Percentiles rank a stretch among this genome's conserved stretches.
Evolutionary conservation across 1,139 yeast species (phyloP).

Genomic region (Pneumocystis wakefieldiae): DNA sequence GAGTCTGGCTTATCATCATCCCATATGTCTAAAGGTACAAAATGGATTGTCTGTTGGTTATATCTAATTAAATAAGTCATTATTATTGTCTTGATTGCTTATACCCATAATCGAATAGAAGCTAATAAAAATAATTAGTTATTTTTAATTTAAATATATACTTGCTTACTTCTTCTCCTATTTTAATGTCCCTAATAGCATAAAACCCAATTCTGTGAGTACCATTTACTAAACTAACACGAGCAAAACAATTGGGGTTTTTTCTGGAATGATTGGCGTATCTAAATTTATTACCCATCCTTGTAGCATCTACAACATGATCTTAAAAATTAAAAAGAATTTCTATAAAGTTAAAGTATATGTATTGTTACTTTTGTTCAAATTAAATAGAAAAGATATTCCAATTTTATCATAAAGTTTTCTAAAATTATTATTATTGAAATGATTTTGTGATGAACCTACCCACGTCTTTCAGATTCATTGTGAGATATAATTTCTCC

Average conservation of each 20-base stretch:
- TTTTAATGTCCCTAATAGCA: not conserved
- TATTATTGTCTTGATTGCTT: not conserved
- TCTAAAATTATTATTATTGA: conserved; percentile 2
- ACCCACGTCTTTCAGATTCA: conserved; percentile 15
- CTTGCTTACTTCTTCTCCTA: not conserved
- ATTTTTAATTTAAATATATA: not conserved
- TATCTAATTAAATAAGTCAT: not conserved
- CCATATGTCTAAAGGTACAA: not conserved
- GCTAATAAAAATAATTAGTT: not conserved
- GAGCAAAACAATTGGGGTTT: conserved; percentile 1
- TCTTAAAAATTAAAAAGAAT: not conserved
- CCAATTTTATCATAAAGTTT: conserved; percentile 15
- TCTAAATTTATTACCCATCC: conserved; percentile 2
- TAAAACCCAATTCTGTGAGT: not conserved
- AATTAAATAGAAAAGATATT: conserved; percentile 13
- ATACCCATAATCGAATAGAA: not conserved
- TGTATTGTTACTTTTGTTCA: conserved; percentile 9
- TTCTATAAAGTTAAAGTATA: not conserved
- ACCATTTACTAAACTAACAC: not conserved
- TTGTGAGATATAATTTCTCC: conserved; percentile 15
- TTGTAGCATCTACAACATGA: conserved; percentile 2
- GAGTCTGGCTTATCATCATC: not conserved
- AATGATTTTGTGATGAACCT: not conserved
- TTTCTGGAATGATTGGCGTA: not conserved
- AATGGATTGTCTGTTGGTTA: not conserved